A percentile compares a stretch with the other conserved stretches of the same genome.
phyloP scores from a whole-genome alignment of 192 early-diverging fungal species.

The Pilaira anomala region DNA sequence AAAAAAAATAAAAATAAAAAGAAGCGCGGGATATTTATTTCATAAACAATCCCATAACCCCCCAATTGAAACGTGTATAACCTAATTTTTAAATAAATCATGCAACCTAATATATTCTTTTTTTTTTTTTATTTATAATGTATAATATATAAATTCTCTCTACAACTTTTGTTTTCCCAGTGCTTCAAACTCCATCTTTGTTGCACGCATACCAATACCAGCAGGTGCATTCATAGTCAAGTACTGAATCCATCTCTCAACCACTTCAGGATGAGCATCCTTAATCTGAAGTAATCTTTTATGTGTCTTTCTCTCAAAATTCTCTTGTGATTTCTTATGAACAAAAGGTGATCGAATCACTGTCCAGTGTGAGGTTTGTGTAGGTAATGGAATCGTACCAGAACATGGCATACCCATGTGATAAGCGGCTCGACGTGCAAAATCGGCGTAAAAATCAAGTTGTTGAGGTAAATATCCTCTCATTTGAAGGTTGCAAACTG shows the following conservation, averaged over 20 bases:
- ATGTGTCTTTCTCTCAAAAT: slow-evolving; percentile 91
- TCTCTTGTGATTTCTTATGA: slow-evolving; percentile 94
- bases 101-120: no score
- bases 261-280: slow-evolving; percentile 69
- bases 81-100: no score
- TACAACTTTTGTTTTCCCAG: slow-evolving; percentile 4
- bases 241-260: slow-evolving; percentile 78
- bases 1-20: no score
- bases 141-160: no score
- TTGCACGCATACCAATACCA: slow-evolving; percentile 81
- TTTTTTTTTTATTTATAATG: no score
- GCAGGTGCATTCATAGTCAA: slow-evolving; percentile 77
- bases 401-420: slow-evolving; percentile 70
- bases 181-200: slow-evolving; percentile 66
- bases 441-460: slow-evolving; percentile 75
- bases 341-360: slow-evolving; percentile 92
- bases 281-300: slow-evolving; percentile 77
- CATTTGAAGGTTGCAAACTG: slow-evolving; percentile 75
- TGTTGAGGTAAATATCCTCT: slow-evolving; percentile 78
- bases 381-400: slow-evolving; percentile 66
- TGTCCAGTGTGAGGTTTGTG: slow-evolving; percentile 75
- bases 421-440: slow-evolving; percentile 67
- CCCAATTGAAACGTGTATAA: no score
- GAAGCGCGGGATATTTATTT: no score
- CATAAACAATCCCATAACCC: no score